Conservation (phyloP, 306 rosid genomes). For the Carpinus viminea region DNA sequence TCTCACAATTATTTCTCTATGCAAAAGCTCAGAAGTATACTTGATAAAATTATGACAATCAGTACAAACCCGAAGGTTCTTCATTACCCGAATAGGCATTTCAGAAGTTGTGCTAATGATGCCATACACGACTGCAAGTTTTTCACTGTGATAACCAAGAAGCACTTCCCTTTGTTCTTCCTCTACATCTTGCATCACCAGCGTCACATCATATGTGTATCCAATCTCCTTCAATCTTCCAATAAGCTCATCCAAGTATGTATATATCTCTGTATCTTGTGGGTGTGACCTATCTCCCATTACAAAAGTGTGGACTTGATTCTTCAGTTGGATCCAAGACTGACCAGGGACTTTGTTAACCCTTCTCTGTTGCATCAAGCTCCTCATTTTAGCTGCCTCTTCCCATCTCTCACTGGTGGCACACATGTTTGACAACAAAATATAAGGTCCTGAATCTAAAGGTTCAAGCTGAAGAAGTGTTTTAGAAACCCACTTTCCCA, state of each 20-base stretch:
- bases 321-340: conserved; percentile 79
- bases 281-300: conserved; percentile 65
- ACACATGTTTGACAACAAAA: conserved; percentile 69
- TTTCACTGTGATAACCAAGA: conserved; percentile 75
- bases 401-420: conserved; percentile 62
- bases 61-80: conserved; percentile 64
- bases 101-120: conserved; percentile 45
- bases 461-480: conserved; percentile 61
- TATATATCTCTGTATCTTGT: conserved; percentile 47
- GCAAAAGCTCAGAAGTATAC: conserved; percentile 65
- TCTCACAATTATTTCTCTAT: conserved; percentile 63
- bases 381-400: conserved; percentile 68
- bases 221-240: conserved; percentile 78
- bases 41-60: conserved; percentile 78
- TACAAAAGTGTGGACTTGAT: conserved; percentile 61
- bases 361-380: conserved; percentile 68
- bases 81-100: conserved; percentile 67
- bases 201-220: conserved; percentile 49
- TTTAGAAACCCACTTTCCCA: conserved; percentile 75
- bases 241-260: conserved; percentile 51
- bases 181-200: conserved; percentile 74
- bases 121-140: conserved; percentile 62
- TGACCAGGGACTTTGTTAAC: conserved; percentile 74
- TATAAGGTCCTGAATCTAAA: conserved; percentile 62
- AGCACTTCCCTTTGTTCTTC: conserved; percentile 75